These are phyloP conservation scores for Heterobasidion annosum DNA, from an alignment of 1,284 basidiomycete genomes.

Conservation along the genomic window DNA sequence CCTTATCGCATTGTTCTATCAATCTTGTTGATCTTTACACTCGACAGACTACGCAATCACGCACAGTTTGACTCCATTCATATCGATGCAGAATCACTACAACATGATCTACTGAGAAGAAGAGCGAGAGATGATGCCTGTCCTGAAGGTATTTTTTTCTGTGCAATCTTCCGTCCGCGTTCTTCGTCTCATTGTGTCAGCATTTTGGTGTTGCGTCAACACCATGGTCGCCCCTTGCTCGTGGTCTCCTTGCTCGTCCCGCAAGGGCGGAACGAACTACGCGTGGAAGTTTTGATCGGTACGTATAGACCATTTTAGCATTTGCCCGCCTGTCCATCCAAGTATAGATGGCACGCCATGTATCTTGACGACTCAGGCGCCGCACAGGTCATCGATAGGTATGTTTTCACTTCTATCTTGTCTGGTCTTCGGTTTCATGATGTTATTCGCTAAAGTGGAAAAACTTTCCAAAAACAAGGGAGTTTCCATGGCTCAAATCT, in stretches of 20 bases:
- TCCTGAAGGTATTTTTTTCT: constrained; percentile 13
- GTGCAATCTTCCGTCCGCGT: too few species aligned
- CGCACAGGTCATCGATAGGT: constrained; percentile 1
- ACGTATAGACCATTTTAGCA: neutral
- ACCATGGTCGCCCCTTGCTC: constrained; percentile 18
- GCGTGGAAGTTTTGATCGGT: constrained; percentile 3
- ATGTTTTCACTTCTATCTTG: neutral
- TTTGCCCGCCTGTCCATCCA: neutral
- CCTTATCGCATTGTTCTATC: neutral
- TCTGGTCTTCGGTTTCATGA: neutral
- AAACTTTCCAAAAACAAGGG: constrained; percentile 24
- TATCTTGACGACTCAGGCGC: neutral
- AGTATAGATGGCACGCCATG: neutral
- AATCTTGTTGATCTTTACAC: constrained; percentile 23
- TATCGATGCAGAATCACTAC: constrained; percentile 28
- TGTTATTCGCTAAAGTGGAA: constrained; percentile 20
- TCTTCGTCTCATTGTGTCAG: neutral
- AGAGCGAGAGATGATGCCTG: constrained; percentile 23
- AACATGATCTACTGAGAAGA: constrained; percentile 27
- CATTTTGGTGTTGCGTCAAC: constrained; percentile 15
- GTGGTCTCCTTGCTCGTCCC: constrained; percentile 16
- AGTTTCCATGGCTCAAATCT: constrained; percentile 26
- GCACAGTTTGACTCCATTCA: constrained; percentile 6
- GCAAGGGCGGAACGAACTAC: constrained; percentile 1
- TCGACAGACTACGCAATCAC: constrained; percentile 11